Evolutionary conservation across 768 basidiomycete genomes (phyloP), one percentile per base, ranked within the genome.

Genomic region (Leucocoprinus leucothites): DNA sequence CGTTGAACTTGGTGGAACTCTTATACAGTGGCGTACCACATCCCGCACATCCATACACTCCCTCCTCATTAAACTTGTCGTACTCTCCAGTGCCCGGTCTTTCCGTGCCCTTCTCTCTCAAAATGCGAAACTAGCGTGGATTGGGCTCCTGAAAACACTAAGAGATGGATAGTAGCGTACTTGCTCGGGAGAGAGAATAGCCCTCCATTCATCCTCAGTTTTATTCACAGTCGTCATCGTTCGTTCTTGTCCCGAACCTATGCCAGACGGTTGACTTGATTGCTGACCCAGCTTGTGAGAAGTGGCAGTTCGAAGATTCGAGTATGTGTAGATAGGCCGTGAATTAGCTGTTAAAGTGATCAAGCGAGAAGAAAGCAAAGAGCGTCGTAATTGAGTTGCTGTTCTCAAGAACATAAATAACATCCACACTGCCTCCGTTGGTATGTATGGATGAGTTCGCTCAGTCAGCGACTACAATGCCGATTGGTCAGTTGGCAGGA

Each of bases 41-140:
- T 7, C 81, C 94, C 8, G 84, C 87, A 64, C 94, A 95, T 42
- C 71, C 62, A 65, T 94, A 96, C 1, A 86, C 77, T 8, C 94
- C 94, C 25, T 79, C 64, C 2, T 74, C 81, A 21, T 67, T 67
- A 69, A 82, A 79, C 53, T 93, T 79, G 59, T 95, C 83, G 66
- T 91, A 94, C 64, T 86, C 72, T n/a, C 90, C 91, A 2, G 86
- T 89, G 2, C 86, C 82, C 21, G 91, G 72, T 6, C 67, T 63
- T 64, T 98, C 95, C 1, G 95, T 98, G 18, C 90, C 94, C 70
- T 97, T 95, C 74, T 87, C 60, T 46, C 94, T 84, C 11, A 97
- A 70, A 35, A 98, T 76, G 53, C 85, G 81, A 72, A 97, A 98
- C 93, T 96, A 19, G 60, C 46, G 38, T 35, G 36, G 41, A 24